Evolutionary conservation across 1,139 yeast species (phyloP), one percentile per base, ranked within the genome.

Genomic region (Magnusiomyces tetraspermus): DNA sequence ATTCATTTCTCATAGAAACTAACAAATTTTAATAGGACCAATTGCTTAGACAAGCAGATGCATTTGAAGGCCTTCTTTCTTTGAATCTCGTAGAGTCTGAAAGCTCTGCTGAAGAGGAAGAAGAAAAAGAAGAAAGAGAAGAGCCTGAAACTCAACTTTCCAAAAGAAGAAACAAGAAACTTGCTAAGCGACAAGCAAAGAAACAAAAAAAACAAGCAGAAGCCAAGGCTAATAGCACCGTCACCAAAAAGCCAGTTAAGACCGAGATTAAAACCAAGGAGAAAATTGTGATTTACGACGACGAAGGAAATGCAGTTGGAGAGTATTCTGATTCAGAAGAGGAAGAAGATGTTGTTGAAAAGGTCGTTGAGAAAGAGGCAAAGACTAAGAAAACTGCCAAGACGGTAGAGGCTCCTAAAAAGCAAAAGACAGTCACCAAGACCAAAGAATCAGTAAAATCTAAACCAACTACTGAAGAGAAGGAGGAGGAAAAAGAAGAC

Each of bases 11-110:
- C n/a, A n/a, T n/a, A n/a, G n/a, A n/a, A n/a, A n/a, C n/a, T n/a
- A n/a, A n/a, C n/a, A n/a, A n/a, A n/a, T 28, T 63, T 44, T 55
- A 66, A 38, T 68, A 86, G 80, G 95, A 87, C 64, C 82, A 96
- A 61, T 77, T 89, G 59, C 81, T 83, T 68, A 80, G 84, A 50
- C 95, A 88, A 65, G 85, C 96, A 19, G 76, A 83, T 55, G 94
- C 97, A 5, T 90, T 92, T 67, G 90, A 87, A 66, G 96, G 97
- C 44, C 74, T 92, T 54, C 73, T 92, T 57, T 87, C 96, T 22
- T 74, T 92, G 66, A 89, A 92, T 55, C 97, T 97, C 10, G 95
- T 97, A 10, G 88, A 89, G 65, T 11, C 33, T 11, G 45, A 42
- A 42, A 30, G 11, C 23, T 22, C 11, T 8, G 28, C 26, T n/a